These are phyloP conservation scores for Silene coronaria DNA, from an alignment of 179 eudicot genomes.

Conservation along the genomic window DNA sequence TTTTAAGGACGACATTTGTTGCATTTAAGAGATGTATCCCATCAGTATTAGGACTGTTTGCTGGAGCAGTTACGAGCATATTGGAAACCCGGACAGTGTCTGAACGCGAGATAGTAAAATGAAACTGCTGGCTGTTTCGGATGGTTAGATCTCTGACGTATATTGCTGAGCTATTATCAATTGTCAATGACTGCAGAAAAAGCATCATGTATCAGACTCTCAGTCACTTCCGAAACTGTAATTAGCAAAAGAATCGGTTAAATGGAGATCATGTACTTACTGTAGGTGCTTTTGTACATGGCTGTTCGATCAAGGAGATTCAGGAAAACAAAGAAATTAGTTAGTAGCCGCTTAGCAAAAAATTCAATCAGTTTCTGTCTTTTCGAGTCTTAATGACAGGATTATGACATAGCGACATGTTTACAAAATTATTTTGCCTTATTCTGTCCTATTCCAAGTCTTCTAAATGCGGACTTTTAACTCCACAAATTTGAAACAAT, in stretches of 20 bases:
- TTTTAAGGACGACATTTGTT: slow-evolving; percentile 49
- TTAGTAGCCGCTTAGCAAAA: slow-evolving; percentile 2
- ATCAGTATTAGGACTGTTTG: slow-evolving; percentile 51
- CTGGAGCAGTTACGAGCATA: slow-evolving; percentile 39
- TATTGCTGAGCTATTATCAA: slow-evolving; percentile 47
- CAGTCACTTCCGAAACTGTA: not conserved
- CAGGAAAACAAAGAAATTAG: slow-evolving; percentile 22
- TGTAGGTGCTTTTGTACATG: slow-evolving; percentile 84
- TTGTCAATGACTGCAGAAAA: slow-evolving; percentile 61
- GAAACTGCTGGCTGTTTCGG: slow-evolving; percentile 50
- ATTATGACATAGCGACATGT: not conserved
- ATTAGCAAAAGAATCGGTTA: not conserved
- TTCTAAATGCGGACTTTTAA: not conserved
- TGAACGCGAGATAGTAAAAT: slow-evolving; percentile 36
- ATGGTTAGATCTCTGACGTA: slow-evolving; percentile 36
- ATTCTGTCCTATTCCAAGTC: too few species aligned
- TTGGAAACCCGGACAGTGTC: slow-evolving; percentile 39
- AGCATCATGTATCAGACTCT: not conserved
- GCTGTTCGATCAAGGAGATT: slow-evolving; percentile 39
- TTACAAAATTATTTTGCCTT: too few species aligned
- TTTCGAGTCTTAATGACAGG: not conserved
- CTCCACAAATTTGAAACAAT: not conserved
- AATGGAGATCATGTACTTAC: slow-evolving; percentile 42
- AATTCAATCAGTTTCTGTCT: not conserved
- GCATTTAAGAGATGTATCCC: slow-evolving; percentile 58